Percentiles rank a stretch among this genome's conserved stretches.
phyloP scores from a whole-genome alignment of 1,284 basidiomycete species.

The Leccinum huronense region DNA sequence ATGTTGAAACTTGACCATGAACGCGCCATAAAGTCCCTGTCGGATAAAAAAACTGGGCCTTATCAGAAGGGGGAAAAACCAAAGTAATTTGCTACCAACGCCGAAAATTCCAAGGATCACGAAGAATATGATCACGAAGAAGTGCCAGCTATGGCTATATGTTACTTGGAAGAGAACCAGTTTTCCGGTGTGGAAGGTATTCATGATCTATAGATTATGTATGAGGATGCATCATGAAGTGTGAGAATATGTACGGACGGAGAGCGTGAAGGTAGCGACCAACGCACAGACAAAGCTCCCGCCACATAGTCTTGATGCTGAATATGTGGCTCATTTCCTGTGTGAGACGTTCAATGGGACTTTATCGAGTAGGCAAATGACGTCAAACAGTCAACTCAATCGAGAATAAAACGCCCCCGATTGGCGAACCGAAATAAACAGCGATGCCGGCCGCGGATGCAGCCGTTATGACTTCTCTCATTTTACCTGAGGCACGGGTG shows the following conservation, averaged over 20 bases:
- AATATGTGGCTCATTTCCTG: conserved; percentile 98
- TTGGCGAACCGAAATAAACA: conserved; percentile 96
- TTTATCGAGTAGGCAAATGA: conserved; percentile 2
- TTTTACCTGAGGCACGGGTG: conserved; percentile 65
- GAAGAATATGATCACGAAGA: conserved; percentile 98
- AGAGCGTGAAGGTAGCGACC: conserved; percentile 93
- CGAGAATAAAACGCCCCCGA: conserved; percentile 95
- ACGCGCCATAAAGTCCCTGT: conserved; percentile 94
- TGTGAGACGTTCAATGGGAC: conserved; percentile 7
- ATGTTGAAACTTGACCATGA: conserved; percentile 96
- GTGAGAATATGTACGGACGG: conserved; percentile 54
- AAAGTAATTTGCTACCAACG: conserved; percentile 45
- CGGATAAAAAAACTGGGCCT: conserved; percentile 10
- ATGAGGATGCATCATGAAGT: conserved; percentile 19
- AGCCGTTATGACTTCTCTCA: conserved; percentile 93
- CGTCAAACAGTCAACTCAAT: conserved; percentile 55
- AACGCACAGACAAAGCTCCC: conserved; percentile 94
- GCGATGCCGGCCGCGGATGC: conserved; percentile 97
- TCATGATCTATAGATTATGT: conserved; percentile 72
- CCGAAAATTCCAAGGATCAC: conserved; percentile 95
- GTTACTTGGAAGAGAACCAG: conserved; percentile 98
- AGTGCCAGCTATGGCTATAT: conserved; percentile 98
- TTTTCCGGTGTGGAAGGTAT: conserved; percentile 97
- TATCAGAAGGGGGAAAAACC: neutral
- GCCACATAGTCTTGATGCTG: conserved; percentile 98